phyloP scores from a whole-genome alignment of 805 yeast species.

The Starmerella gropengiesseri region DNA sequence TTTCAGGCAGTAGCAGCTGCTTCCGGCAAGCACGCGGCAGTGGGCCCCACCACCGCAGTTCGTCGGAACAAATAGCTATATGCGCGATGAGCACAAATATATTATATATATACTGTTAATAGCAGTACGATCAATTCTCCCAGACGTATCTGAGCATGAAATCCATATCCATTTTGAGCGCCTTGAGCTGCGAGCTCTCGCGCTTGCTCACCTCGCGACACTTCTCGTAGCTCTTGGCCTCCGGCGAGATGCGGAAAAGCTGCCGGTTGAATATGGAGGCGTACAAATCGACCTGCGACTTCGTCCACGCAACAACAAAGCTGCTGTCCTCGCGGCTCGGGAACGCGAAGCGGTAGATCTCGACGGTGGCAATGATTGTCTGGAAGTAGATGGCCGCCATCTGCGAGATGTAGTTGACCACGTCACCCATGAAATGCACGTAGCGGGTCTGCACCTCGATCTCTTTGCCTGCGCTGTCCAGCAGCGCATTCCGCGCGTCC shows the following conservation, averaged over 20 bases:
- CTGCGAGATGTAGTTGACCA: slow-evolving; percentile 46
- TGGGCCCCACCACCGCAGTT: neutral
- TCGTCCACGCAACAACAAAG: slow-evolving; percentile 66
- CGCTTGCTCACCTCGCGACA: slow-evolving; percentile 45
- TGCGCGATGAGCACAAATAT: neutral
- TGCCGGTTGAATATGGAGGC: slow-evolving; percentile 54
- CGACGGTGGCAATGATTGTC: slow-evolving; percentile 46
- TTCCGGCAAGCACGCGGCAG: no score
- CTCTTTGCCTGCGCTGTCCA: slow-evolving; percentile 39
- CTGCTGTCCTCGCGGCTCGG: slow-evolving; percentile 39
- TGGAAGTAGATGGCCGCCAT: slow-evolving; percentile 54
- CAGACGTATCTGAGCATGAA: slow-evolving; percentile 46
- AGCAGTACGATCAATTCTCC: slow-evolving; percentile 11
- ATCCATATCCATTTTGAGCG: slow-evolving; percentile 63
- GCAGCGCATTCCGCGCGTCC: slow-evolving; percentile 40
- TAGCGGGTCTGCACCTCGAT: slow-evolving; percentile 40
- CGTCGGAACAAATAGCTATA: neutral
- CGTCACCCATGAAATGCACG: slow-evolving; percentile 47
- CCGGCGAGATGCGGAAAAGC: slow-evolving; percentile 38
- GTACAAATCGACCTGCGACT: slow-evolving; percentile 50
- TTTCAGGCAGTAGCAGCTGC: no score
- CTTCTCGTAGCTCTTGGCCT: slow-evolving; percentile 41
- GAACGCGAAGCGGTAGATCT: slow-evolving; percentile 45
- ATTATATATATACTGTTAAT: neutral
- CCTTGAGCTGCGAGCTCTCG: slow-evolving; percentile 53